A percentile compares a stretch with the other conserved stretches of the same genome.
These are phyloP conservation scores for Penicillium egyptiacum DNA, from an alignment of 495 filamentous ascomycete genomes.

Conservation along the genomic window DNA sequence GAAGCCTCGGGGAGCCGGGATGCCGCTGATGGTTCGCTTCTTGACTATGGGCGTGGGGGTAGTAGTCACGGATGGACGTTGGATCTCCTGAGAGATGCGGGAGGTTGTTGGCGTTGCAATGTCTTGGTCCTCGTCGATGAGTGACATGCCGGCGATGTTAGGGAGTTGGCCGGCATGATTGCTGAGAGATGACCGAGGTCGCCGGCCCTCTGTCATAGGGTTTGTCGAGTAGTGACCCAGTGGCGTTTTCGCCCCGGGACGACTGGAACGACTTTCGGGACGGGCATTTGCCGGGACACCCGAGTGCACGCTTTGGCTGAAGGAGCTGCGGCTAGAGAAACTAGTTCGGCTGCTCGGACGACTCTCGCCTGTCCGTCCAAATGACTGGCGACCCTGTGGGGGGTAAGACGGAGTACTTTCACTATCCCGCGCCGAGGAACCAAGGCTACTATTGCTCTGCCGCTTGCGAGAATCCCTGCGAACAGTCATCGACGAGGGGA, in stretches of 20 bases:
- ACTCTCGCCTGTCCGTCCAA: constrained; percentile 47
- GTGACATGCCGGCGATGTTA: constrained; percentile 39
- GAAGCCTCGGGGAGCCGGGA: constrained; percentile 53
- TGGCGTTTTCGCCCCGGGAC: constrained; percentile 64
- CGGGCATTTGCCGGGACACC: constrained; percentile 31
- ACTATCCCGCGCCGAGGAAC: constrained; percentile 54
- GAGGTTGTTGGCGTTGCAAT: constrained; percentile 41
- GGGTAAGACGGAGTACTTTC: constrained; percentile 47
- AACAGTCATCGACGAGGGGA: constrained; percentile 76
- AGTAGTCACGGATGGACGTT: constrained; percentile 40
- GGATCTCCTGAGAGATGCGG: constrained; percentile 25
- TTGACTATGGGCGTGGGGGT: constrained; percentile 35
- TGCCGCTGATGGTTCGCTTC: constrained; percentile 57
- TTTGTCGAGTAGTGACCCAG: constrained; percentile 50
- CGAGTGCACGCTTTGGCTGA: constrained; percentile 44
- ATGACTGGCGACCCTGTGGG: constrained; percentile 50
- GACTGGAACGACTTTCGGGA: constrained; percentile 71
- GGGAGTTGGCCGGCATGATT: constrained; percentile 39
- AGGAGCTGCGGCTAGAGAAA: constrained; percentile 44
- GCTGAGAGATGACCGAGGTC: constrained; percentile 50
- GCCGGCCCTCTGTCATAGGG: constrained; percentile 45
- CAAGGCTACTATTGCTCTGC: constrained; percentile 58
- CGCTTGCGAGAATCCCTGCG: constrained; percentile 69
- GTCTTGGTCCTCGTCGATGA: constrained; percentile 47
- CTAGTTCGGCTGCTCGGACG: constrained; percentile 51